Evolutionary conservation across 345 rosid species (phyloP).

Genomic region (Acer yangbiense): DNA sequence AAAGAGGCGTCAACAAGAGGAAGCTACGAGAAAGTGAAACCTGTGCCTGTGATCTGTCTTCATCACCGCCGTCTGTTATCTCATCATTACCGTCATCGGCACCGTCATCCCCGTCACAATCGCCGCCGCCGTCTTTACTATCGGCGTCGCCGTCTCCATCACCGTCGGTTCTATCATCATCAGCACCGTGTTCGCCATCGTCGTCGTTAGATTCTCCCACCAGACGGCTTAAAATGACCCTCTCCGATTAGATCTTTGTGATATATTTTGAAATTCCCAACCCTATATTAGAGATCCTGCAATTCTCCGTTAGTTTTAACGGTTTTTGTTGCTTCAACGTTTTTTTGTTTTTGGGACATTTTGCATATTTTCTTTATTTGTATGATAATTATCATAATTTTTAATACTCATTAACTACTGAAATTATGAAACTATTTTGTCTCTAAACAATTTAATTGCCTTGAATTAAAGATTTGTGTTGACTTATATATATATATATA

Average conservation of each 20-base stretch:
- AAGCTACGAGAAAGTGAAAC: slow-evolving; percentile 55
- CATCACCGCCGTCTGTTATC: slow-evolving; percentile 31
- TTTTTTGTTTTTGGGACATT: background rate
- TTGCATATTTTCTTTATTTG: background rate
- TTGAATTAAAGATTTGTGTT: background rate
- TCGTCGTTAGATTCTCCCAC: slow-evolving; percentile 50
- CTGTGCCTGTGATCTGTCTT: slow-evolving; percentile 36
- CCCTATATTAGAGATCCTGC: background rate
- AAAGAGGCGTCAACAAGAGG: slow-evolving; percentile 49
- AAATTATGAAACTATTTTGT: background rate
- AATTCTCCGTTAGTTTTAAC: slow-evolving; percentile 35
- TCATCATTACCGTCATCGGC: slow-evolving; percentile 26
- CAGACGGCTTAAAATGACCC: slow-evolving; percentile 47
- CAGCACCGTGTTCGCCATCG: slow-evolving; percentile 57
- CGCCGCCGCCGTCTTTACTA: slow-evolving; percentile 17
- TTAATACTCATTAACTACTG: background rate
- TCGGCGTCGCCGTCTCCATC: slow-evolving; percentile 18
- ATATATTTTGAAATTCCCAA: background rate
- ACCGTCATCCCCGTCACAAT: slow-evolving; percentile 14
- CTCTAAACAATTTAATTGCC: background rate
- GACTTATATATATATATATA: too few species aligned
- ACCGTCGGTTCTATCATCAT: slow-evolving; percentile 23
- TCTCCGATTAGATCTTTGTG: slow-evolving; percentile 22
- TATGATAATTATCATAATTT: slow-evolving; percentile 4
- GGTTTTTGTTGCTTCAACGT: slow-evolving; percentile 34